A percentile compares a stretch with the other conserved stretches of the same genome.
These are phyloP conservation scores for Geosmithia flava DNA, from an alignment of 2,329 filamentous ascomycete genomes.

Conservation along the genomic window DNA sequence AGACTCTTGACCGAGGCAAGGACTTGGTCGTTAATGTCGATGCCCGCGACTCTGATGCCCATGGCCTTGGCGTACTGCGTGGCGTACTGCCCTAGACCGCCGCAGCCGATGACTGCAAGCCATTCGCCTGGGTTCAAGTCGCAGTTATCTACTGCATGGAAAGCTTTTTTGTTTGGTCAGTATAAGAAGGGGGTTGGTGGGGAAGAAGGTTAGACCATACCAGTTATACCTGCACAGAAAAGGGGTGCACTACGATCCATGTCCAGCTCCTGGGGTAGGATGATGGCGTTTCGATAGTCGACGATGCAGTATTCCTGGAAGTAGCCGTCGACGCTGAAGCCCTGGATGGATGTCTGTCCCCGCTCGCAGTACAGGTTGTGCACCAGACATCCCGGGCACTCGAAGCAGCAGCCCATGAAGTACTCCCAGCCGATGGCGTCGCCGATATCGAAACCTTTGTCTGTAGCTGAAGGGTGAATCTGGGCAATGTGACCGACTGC, in stretches of 20 bases:
- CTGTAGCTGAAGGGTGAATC: slow-evolving; percentile 19
- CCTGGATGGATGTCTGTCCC: slow-evolving; percentile 22
- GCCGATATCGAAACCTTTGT: slow-evolving; percentile 26
- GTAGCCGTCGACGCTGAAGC: slow-evolving; percentile 28
- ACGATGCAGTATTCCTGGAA: slow-evolving; percentile 33
- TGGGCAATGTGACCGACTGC: slow-evolving; percentile 28
- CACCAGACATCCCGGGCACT: slow-evolving; percentile 31
- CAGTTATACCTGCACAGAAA: slow-evolving; percentile 37
- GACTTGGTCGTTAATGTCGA: slow-evolving; percentile 29
- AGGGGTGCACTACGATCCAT: slow-evolving; percentile 23
- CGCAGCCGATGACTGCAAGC: slow-evolving; percentile 29
- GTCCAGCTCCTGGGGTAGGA: slow-evolving; percentile 16
- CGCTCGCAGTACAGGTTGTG: slow-evolving; percentile 27
- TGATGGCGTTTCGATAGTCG: slow-evolving; percentile 29
- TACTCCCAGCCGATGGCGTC: slow-evolving; percentile 32
- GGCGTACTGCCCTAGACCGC: slow-evolving; percentile 31
- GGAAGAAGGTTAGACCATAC: not conserved
- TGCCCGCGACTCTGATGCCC: slow-evolving; percentile 26
- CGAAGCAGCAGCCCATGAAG: slow-evolving; percentile 30
- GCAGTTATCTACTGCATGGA: slow-evolving; percentile 23
- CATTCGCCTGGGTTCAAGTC: slow-evolving; percentile 20
- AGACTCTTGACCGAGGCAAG: slow-evolving; percentile 23
- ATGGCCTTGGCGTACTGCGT: slow-evolving; percentile 32
- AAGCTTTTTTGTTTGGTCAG: slow-evolving; percentile 7
- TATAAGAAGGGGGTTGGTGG: too few relatives aligned